Evolutionary conservation across 176 grass and related monocot genomes (phyloP), one percentile per base, ranked within the genome.

Genomic region (Chloris gayana): DNA sequence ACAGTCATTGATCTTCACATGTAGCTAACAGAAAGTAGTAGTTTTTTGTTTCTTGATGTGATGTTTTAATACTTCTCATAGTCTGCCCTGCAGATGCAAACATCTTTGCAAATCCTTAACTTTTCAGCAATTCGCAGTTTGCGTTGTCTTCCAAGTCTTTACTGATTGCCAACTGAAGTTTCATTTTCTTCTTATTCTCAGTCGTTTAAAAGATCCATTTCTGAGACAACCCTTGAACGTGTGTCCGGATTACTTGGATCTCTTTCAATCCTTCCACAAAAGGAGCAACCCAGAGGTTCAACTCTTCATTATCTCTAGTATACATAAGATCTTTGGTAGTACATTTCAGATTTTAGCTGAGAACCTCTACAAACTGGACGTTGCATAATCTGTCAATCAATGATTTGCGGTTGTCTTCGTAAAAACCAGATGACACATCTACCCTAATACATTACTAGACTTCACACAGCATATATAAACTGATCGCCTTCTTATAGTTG

Each of bases 151-250:
- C 56, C 57, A 60, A 62, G 22, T 82, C 18, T 50, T 49, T 18
- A 59, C 27, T 24, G 19, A 30, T 67, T 78, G 22, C 67, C 84
- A 87, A 85, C 73, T 31, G 27, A 22, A 65, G 53, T 50, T 50
- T 6, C 11, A 53, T 57, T 73, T 82, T 51, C 72, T 89, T 84
- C 60, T 72, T 22, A 56, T 46, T n/a, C n/a, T n/a, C 68, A 94
- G 92, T 12, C 83, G 22, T 75, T 93, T 70, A 91, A 79, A 91
- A 92, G 90, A 82, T 93, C 93, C 27, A 93, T 97, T 68, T 97
- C 93, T 10, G 85, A 82, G 83, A 93, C 90, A 18, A 85, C 90
- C 6, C 93, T 97, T 29, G 90, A 93, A 63, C 84, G 61, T 72
- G 80, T 97, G 69, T 93, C 90, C 26, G 83, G 70, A 63, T 87